Base-by-base conservation (phyloP, 2,329 filamentous ascomycete species). In the Epichloe scottii region DNA sequence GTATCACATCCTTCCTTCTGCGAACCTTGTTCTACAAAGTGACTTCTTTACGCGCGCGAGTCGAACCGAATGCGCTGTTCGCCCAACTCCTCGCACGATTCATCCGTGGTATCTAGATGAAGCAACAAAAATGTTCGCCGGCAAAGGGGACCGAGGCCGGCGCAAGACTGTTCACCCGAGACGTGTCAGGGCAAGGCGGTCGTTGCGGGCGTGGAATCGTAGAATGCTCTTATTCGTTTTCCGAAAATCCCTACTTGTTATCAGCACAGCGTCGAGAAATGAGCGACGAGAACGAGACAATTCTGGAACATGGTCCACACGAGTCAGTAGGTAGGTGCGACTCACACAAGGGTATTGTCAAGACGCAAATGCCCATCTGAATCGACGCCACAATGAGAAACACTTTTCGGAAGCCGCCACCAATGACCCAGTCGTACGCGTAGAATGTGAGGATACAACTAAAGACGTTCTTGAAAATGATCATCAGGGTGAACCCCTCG, bases 391-490 rank as follows among this genome's bases (percentile, higher is more conserved):
- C 77, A 19, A 79, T 76, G 50, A 85, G 75, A 67, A 96, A 91
- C 0, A 70, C 72, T 5, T 66, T 65, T 45, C 76, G 74, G 53
- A 81, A 78, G n/a, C 83, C 79, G 2, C 80, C 80, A 1, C 69
- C 57, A 10, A 85, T 74, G 26, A 95, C 74, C 90, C 91, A 96
- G 52, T 89, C 75, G 60, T 88, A 95, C 1, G 88, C 89, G 58
- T 80, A 85, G 64, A 84, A 94, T 0, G 90, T 95, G 51, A 96
- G 71, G 6, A 82, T 80, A 60, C 94, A 96, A 55, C 84, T 87
- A 70, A 96, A 95, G 55, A 96, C 78, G 67, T 96, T 95, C 69
- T 96, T 96, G 75, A 96, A 95, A 50, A 95, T 83, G 56, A 95
- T 78, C 64, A 93, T 79, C 67, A 88, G 87, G 0, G 89, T 95